Conservation (phyloP, 2,329 filamentous ascomycete species). For the Exophiala mesophila region DNA sequence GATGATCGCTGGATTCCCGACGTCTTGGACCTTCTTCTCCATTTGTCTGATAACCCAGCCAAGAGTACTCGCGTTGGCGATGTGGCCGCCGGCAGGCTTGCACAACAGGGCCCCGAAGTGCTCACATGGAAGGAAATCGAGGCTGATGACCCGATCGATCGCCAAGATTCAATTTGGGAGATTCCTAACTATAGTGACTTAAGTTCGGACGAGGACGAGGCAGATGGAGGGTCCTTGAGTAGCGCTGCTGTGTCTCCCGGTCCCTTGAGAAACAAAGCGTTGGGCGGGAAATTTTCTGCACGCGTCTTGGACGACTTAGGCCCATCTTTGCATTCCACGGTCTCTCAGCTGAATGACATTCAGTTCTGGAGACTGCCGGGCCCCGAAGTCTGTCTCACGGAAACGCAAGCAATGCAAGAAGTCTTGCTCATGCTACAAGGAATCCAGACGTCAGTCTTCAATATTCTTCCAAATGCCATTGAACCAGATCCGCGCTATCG, state of each 20-base stretch:
- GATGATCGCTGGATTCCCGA: conserved; percentile 70
- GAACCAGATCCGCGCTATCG: conserved; percentile 6
- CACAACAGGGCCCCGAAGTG: conserved; percentile 41
- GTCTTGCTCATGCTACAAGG: conserved; percentile 81
- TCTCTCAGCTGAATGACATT: conserved; percentile 37
- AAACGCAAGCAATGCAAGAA: conserved; percentile 70
- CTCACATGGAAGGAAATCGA: conserved; percentile 78
- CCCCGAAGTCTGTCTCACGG: conserved; percentile 47
- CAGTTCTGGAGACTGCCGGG: conserved; percentile 45
- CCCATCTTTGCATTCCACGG: background rate
- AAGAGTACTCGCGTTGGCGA: conserved; percentile 62
- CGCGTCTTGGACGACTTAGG: too few relatives aligned
- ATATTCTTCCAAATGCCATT: conserved; percentile 30
- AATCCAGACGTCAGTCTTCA: conserved; percentile 68
- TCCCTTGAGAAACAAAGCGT: conserved; percentile 6
- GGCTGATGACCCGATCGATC: conserved; percentile 66
- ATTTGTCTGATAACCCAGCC: conserved; percentile 75
- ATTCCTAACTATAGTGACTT: conserved; percentile 62
- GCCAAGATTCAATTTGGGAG: conserved; percentile 65
- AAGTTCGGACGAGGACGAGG: conserved; percentile 44
- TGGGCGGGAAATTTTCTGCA: conserved; percentile 1
- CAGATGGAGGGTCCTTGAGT: background rate
- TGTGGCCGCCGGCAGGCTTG: conserved; percentile 52
- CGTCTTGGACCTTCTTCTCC: conserved; percentile 68
- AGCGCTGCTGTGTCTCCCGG: conserved; percentile 13